Evolutionary conservation across 1,284 basidiomycete species (phyloP), one percentile per base, ranked within the genome.

Genomic region (Fomitopsis betulina): DNA sequence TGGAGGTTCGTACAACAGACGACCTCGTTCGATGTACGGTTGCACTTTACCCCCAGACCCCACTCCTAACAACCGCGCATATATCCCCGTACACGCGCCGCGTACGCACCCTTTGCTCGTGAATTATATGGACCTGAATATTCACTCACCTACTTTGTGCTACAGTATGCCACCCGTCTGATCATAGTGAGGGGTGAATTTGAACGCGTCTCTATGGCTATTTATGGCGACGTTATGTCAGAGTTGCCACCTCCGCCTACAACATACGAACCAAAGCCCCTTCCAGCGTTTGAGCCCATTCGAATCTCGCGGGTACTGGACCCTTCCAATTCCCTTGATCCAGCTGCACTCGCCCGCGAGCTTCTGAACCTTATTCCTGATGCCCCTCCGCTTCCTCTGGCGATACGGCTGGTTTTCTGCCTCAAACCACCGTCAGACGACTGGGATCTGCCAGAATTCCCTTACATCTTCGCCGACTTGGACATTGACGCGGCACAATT

Each of bases 121-220:
- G 45, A 21, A 15, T 47, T 13, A 30, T 47, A 15, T 43, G 19
- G 5, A 13, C 27, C 30, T 43, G 30, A 38, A 50, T n/a, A 51
- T 60, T 40, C 49, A 38, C 54, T 30, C 57, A 32, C 61, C 21
- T n/a, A 5, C 37, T 17, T 21, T 17, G 27, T 37, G n/a, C 45
- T 40, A 15, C 67, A 92, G 89, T 84, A 83, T 67, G 82, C 86
- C 2, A 91, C 89, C 23, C 86, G 90, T 55, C 75, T 93, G 27
- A 85, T 93, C 80, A 88, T 92, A 58, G 77, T 93, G 61, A 84
- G 84, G 67, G 91, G 89, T 32, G 74, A 79, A 32, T 92, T 91
- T 67, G 73, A 82, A 54, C 76, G 74, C 58, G 73, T 90, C 23
- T 89, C 89, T 5, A 74, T 89, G 63, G 86, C 87, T 39, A 80